A percentile compares a stretch with the other conserved stretches of the same genome.
phyloP scores from a whole-genome alignment of 768 basidiomycete genomes.

The Scleroderma bovista region DNA sequence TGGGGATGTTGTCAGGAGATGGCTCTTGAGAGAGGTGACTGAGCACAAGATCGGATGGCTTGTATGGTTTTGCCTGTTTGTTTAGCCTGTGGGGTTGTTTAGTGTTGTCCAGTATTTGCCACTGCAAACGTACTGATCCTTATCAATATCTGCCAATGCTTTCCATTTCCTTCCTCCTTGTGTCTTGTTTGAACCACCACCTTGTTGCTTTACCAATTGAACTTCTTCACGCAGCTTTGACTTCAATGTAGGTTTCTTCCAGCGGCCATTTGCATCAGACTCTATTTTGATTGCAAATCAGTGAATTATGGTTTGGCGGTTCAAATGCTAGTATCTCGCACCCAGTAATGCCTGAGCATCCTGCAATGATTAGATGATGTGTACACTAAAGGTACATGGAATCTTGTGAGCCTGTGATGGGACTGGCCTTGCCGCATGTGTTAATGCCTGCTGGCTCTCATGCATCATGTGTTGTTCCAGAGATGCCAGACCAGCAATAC shows the following conservation, averaged over 20 bases:
- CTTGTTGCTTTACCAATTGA: background rate
- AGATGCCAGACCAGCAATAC: background rate
- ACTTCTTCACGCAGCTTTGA: background rate
- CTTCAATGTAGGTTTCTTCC: background rate
- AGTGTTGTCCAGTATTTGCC: background rate
- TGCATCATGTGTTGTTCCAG: background rate
- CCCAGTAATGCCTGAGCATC: background rate
- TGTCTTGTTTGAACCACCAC: background rate
- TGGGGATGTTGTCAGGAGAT: too few relatives aligned
- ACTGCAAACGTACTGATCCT: background rate
- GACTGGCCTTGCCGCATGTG: background rate
- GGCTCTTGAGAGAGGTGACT: too few relatives aligned
- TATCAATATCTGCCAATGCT: background rate
- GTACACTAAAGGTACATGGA: background rate
- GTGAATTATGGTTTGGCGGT: background rate
- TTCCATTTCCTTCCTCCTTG: background rate
- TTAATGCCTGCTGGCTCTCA: background rate
- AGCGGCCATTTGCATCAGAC: background rate
- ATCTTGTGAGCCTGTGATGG: background rate
- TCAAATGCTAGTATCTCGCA: background rate
- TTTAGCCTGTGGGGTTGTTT: background rate
- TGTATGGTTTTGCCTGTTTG: background rate
- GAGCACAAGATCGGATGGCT: too few relatives aligned
- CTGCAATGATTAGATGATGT: background rate
- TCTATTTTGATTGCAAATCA: background rate